Conservation (phyloP, 2,329 filamentous ascomycete genomes). For the Fusarium siculi region DNA sequence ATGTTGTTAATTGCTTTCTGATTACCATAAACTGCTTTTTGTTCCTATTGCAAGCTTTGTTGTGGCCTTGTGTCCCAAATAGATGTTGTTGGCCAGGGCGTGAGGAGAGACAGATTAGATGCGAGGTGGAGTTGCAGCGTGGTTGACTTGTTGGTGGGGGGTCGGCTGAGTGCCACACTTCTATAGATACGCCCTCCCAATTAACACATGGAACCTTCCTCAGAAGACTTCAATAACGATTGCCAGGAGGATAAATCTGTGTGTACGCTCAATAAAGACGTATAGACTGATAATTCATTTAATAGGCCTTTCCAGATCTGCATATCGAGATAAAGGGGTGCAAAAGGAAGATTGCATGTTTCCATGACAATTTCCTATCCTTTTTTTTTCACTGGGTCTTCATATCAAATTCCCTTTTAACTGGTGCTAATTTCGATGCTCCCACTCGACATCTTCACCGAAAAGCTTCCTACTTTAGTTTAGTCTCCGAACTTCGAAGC, state of each 20-base stretch:
- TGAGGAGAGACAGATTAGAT: slow-evolving; percentile 26
- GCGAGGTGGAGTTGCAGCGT: slow-evolving; percentile 2
- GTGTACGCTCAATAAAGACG: background rate
- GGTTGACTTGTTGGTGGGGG: slow-evolving; percentile 21
- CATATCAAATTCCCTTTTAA: slow-evolving; percentile 8
- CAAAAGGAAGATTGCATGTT: slow-evolving; percentile 15
- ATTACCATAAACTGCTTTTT: background rate
- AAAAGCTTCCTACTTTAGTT: background rate
- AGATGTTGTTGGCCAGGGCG: slow-evolving; percentile 13
- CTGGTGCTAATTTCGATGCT: slow-evolving; percentile 4
- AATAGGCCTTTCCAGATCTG: slow-evolving; percentile 17
- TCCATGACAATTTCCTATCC: slow-evolving; percentile 17
- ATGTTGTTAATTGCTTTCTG: background rate
- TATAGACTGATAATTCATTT: background rate
- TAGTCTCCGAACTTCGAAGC: slow-evolving; percentile 27
- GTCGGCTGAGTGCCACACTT: background rate
- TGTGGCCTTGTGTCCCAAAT: background rate
- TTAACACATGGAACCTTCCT: slow-evolving; percentile 1
- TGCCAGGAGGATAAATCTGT: background rate
- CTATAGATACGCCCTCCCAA: background rate
- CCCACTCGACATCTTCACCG: background rate
- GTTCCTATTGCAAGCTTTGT: background rate
- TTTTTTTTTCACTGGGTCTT: slow-evolving; percentile 24
- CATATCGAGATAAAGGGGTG: slow-evolving; percentile 23
- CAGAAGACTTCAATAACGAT: background rate